A percentile compares a stretch with the other conserved stretches of the same genome.
Evolutionary conservation across 1,284 basidiomycete genomes (phyloP).

Genomic region (Rhodotorula mucilaginosa): DNA sequence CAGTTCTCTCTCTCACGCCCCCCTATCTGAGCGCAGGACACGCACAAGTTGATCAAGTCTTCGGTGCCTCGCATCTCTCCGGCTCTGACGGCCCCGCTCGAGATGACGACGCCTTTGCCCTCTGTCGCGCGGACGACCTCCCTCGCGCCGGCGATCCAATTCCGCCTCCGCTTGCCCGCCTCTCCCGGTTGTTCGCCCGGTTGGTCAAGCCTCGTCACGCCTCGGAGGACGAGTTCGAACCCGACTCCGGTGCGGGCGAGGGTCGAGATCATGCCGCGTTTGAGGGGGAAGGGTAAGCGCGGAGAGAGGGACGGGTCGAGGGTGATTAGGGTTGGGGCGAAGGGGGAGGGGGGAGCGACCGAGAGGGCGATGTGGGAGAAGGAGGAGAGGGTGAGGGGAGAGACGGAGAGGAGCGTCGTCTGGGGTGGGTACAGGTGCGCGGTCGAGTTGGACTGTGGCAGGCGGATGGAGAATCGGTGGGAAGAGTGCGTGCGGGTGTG

Average conservation of each 20-base stretch:
- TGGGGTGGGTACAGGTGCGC: conserved; percentile 26
- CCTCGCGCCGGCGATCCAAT: conserved; percentile 75
- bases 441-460: conserved; percentile 34
- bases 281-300: conserved; percentile 73
- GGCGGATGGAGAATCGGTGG: too few species aligned
- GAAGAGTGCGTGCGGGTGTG: not conserved
- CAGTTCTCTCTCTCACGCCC: not conserved
- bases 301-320: conserved; percentile 70
- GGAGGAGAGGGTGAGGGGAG: conserved; percentile 66
- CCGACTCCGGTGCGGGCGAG: conserved; percentile 77
- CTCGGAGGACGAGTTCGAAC: conserved; percentile 76
- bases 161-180: conserved; percentile 57
- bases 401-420: conserved; percentile 60
- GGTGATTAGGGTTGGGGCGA: conserved; percentile 77
- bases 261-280: conserved; percentile 74
- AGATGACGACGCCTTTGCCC: conserved; percentile 68
- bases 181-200: conserved; percentile 34
- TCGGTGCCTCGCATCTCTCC: conserved; percentile 64
- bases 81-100: conserved; percentile 60
- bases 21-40: too few species aligned
- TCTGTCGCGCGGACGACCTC: conserved; percentile 73
- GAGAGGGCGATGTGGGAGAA: conserved; percentile 77
- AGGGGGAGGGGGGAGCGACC: conserved; percentile 70
- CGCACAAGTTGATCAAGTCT: conserved; percentile 71
- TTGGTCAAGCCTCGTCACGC: conserved; percentile 63